Evolutionary conservation across 2,329 filamentous ascomycete species (phyloP).

Genomic region (Aspergillus ochraceus): DNA sequence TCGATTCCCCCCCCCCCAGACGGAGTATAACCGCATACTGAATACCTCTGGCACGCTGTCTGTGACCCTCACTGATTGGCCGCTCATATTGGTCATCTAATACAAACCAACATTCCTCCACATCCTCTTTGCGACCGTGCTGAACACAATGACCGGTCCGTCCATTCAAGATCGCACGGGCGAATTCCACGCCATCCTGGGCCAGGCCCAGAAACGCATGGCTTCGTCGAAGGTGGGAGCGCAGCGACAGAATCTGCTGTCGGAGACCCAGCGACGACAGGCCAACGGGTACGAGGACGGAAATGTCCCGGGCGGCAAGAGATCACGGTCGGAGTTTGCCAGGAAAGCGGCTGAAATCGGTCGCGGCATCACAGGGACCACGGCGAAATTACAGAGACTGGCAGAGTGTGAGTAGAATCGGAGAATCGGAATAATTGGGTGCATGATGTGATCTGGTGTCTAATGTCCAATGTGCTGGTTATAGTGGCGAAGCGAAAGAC

Average conservation of each 20-base stretch:
- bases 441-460: not conserved
- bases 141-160: slow-evolving; percentile 51
- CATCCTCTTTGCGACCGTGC: not conserved
- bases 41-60: not conserved
- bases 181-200: slow-evolving; percentile 90
- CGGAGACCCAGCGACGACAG: slow-evolving; percentile 62
- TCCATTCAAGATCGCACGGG: slow-evolving; percentile 95
- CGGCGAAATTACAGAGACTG: slow-evolving; percentile 91
- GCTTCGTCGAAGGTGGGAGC: slow-evolving; percentile 73
- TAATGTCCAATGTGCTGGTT: not conserved
- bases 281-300: slow-evolving; percentile 62
- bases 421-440: not conserved
- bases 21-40: not conserved
- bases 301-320: slow-evolving; percentile 40
- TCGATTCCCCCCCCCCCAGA: slow-evolving; percentile 1
- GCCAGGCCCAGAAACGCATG: slow-evolving; percentile 78
- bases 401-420: slow-evolving; percentile 65
- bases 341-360: slow-evolving; percentile 89
- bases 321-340: slow-evolving; percentile 83
- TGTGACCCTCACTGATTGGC: not conserved
- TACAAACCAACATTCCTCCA: not conserved
- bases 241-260: slow-evolving; percentile 78
- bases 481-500: slow-evolving; percentile 92
- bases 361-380: slow-evolving; percentile 84
- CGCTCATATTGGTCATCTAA: not conserved